Conservation (phyloP, 2,329 filamentous ascomycete species). For the Epichloe coenophiala region DNA sequence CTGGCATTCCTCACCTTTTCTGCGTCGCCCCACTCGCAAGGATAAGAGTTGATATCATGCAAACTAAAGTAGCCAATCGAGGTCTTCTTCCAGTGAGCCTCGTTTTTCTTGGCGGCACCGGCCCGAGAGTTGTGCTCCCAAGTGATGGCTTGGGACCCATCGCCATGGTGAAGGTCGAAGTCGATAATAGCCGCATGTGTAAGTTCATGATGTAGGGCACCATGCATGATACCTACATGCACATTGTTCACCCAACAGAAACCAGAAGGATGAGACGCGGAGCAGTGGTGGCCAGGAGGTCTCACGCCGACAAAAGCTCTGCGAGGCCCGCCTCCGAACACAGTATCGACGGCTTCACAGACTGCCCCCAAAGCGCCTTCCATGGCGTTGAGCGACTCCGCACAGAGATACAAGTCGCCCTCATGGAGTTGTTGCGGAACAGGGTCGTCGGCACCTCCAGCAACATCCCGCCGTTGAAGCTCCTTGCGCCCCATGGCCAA, state of each 20-base stretch:
- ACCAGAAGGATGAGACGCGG: constrained; percentile 74
- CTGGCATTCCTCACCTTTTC: constrained; percentile 92
- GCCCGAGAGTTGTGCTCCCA: constrained; percentile 79
- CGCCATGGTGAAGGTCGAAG: constrained; percentile 83
- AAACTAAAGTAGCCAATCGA: constrained; percentile 92
- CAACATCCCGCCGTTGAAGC: constrained; percentile 54
- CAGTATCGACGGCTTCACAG: constrained; percentile 78
- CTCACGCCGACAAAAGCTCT: constrained; percentile 86
- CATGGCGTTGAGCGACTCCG: constrained; percentile 74
- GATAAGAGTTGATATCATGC: constrained; percentile 97
- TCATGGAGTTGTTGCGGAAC: constrained; percentile 56
- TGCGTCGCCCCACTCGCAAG: constrained; percentile 85
- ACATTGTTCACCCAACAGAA: constrained; percentile 99
- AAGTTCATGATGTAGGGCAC: constrained; percentile 65
- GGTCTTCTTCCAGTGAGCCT: constrained; percentile 64
- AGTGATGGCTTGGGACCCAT: constrained; percentile 88
- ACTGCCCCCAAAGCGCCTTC: constrained; percentile 87
- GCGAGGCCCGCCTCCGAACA: constrained; percentile 54
- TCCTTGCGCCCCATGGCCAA: constrained; percentile 69
- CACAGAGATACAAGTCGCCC: constrained; percentile 81
- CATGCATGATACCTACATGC: constrained; percentile 90
- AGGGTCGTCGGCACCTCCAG: constrained; percentile 31
- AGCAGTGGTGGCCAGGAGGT: constrained; percentile 92
- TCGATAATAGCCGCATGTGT: constrained; percentile 92
- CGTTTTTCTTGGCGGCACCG: constrained; percentile 49